Evolutionary conservation across 2,329 filamentous ascomycete genomes (phyloP), one percentile per base, ranked within the genome.

Genomic region (Cylindrodendrum hubeiense): DNA sequence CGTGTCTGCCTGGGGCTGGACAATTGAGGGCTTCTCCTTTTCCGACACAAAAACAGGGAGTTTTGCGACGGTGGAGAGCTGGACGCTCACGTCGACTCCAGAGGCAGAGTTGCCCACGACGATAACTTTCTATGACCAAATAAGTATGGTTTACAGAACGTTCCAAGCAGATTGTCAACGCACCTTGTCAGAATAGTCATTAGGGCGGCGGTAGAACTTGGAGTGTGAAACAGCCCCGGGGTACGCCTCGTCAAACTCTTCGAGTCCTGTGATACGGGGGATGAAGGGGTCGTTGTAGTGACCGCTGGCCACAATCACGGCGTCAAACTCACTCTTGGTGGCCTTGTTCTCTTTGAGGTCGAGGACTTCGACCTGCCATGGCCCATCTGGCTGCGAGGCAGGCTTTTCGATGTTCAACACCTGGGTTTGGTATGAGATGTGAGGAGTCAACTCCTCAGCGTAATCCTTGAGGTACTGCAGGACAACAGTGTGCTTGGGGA

Each of bases 51-150:
- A 77, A 0, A 94, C 76, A 3, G 87, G 88, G 0, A 78, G 79
- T 66, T 82, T 78, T 72, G 85, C 87, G 44, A 87, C 79, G 2
- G 80, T 75, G 9, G 83, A 84, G 30, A 94, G 88, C 69, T 94
- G 92, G 1, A 81, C 80, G 28, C 88, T 88, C 54, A 94, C 90
- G 71, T 95, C 92, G 37, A 92, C 80, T 2, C 91, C 92, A 0
- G 91, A 93, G 0, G 91, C 90, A 1, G 89, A 90, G 73, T 89
- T 92, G 5, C 92, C 92, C 0, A 94, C 86, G 0, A 94, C 84
- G 5, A 81, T 75, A 9, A 94, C 80, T 53, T 92, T 90, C 79
- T 91, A 89, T 71, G 85, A 2, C 86, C 28, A n/a, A 49, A 60
- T 52, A 41, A 55, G 50, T 41, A 24, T 8, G 3, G 15, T 12